A percentile compares a stretch with the other conserved stretches of the same genome.
Conservation (phyloP, 176 grass and related monocot species). For the Aegilops longissima region DNA sequence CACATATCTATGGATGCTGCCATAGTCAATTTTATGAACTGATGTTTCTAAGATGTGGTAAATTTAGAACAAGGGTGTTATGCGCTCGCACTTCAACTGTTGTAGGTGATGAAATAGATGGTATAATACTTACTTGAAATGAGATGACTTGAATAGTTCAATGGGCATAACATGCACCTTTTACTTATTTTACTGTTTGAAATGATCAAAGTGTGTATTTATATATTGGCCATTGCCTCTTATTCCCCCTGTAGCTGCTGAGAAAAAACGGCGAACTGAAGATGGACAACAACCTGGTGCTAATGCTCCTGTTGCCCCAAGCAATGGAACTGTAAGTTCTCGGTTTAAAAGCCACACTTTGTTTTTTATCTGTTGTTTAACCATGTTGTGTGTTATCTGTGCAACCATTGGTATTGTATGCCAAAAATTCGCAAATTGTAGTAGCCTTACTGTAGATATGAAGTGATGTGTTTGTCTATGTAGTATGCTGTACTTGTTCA, state of each 20-base stretch:
- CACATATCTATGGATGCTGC: not conserved
- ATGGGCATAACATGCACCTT: not conserved
- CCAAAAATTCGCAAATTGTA: not conserved
- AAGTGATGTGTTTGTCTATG: not conserved
- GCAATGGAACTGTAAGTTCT: slow-evolving; percentile 85
- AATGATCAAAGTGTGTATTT: slow-evolving; percentile 1
- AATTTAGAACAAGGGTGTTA: not conserved
- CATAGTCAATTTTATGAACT: not conserved
- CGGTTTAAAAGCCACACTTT: not conserved
- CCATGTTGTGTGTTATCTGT: not conserved
- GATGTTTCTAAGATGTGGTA: not conserved
- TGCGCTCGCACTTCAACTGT: not conserved
- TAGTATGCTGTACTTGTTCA: slow-evolving; percentile 13
- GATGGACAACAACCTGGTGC: slow-evolving; percentile 60
- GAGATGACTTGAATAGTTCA: not conserved
- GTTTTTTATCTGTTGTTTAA: slow-evolving; percentile 7
- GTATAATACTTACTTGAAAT: not conserved
- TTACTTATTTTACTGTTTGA: not conserved
- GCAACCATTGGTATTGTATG: not conserved
- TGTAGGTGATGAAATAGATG: not conserved
- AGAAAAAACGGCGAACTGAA: slow-evolving; percentile 73
- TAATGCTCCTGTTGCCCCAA: slow-evolving; percentile 52
- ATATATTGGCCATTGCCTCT: slow-evolving; percentile 19
- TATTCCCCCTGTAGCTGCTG: slow-evolving; percentile 46
- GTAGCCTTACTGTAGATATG: not conserved